These are phyloP conservation scores for Dendrobium huoshanense DNA, from an alignment of 106 monocot species.

Conservation along the genomic window DNA sequence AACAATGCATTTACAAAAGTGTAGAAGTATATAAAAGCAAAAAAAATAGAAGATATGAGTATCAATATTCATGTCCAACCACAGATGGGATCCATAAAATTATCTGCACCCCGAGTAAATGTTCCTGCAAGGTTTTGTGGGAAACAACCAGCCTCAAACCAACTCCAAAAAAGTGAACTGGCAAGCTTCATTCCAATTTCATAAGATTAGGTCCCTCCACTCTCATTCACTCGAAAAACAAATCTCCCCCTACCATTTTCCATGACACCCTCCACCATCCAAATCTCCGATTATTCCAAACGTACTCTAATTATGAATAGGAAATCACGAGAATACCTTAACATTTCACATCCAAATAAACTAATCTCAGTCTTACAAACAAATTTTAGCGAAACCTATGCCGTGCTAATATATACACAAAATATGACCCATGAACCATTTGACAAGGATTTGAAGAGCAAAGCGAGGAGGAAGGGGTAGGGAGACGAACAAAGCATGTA, in stretches of 20 bases:
- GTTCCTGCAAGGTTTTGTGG: too few relatives aligned
- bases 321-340: neutral
- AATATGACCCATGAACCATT: neutral
- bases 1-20: too few relatives aligned
- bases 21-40: too few relatives aligned
- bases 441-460: neutral
- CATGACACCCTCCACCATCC: neutral
- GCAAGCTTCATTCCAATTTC: neutral
- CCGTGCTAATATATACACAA: neutral
- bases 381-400: neutral
- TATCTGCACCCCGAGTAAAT: too few relatives aligned
- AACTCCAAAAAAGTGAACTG: neutral
- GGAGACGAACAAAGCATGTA: neutral
- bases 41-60: too few relatives aligned
- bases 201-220: neutral
- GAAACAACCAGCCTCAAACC: neutral
- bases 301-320: neutral
- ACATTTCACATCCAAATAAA: neutral
- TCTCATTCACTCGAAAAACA: neutral
- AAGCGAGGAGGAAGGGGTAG: neutral
- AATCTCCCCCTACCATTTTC: neutral
- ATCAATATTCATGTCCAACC: too few relatives aligned
- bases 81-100: too few relatives aligned
- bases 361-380: neutral
- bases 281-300: neutral